phyloP scores from a whole-genome alignment of 2,329 filamentous ascomycete genomes.

The Diaporthe eres region DNA sequence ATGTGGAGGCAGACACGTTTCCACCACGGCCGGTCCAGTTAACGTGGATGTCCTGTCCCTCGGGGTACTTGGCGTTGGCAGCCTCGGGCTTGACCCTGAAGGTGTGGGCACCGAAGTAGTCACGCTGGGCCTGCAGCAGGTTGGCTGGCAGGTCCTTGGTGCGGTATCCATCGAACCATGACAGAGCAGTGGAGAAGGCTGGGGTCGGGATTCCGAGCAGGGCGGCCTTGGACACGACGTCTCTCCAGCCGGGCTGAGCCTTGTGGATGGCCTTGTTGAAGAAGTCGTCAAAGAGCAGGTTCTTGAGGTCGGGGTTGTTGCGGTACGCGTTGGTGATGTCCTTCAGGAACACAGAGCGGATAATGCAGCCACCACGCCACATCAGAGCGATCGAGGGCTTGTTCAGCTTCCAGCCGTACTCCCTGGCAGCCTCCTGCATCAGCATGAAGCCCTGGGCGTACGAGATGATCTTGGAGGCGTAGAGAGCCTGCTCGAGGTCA shows the following conservation, averaged over 20 bases:
- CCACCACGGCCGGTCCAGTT: conserved; percentile 99
- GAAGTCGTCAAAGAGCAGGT: conserved; percentile 98
- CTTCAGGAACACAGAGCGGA: conserved; percentile 99
- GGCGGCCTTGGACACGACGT: conserved; percentile 91
- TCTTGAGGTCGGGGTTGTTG: conserved; percentile 93
- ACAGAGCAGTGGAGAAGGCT: conserved; percentile 95
- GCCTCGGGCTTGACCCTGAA: conserved; percentile 88
- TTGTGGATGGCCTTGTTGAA: conserved; percentile 99
- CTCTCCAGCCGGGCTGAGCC: conserved; percentile 92
- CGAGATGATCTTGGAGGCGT: conserved; percentile 99
- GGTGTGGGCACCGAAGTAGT: conserved; percentile 98
- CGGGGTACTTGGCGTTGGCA: conserved; percentile 84
- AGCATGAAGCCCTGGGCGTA: conserved; percentile 99
- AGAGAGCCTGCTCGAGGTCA: conserved; percentile 98
- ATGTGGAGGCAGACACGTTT: conserved; percentile 96
- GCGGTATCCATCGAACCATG: conserved; percentile 99
- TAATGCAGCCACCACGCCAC: conserved; percentile 99
- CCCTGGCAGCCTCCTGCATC: conserved; percentile 98
- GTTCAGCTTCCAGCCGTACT: conserved; percentile 99
- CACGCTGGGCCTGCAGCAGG: conserved; percentile 97
- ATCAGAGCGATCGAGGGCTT: conserved; percentile 99
- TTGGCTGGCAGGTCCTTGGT: conserved; percentile 98
- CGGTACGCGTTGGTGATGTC: conserved; percentile 99
- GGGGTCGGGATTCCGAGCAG: conserved; percentile 96
- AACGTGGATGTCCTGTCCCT: conserved; percentile 93